A percentile compares a stretch with the other conserved stretches of the same genome.
Conservation (phyloP, 75 land plant species). For the Adiantum capillusveneris region DNA sequence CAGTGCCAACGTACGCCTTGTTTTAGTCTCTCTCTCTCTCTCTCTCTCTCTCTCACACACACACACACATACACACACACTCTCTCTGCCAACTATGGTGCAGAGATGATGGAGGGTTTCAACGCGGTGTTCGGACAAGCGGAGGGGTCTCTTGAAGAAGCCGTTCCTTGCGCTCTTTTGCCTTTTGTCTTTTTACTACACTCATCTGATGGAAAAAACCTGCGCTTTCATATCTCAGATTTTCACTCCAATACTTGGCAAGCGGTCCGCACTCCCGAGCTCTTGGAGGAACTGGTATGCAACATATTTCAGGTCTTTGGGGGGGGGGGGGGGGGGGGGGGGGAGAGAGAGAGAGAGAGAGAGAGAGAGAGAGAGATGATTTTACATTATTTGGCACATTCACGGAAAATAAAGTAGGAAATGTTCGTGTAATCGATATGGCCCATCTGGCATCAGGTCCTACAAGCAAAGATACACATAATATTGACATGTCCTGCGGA, state of each 20-base stretch:
- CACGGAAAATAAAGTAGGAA: too few relatives aligned
- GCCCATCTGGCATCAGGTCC: too few relatives aligned
- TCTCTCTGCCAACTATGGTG: too few relatives aligned
- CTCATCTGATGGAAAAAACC: constrained; percentile 23
- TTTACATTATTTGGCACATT: neutral
- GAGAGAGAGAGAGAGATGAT: neutral
- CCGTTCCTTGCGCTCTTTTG: constrained; percentile 6
- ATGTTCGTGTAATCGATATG: too few relatives aligned
- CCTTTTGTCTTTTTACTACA: constrained; percentile 42
- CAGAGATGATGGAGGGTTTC: constrained; percentile 25
- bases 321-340: too few relatives aligned
- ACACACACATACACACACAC: too few relatives aligned
- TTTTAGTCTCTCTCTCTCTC: too few relatives aligned
- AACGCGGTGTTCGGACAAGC: constrained; percentile 50
- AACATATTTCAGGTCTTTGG: too few relatives aligned
- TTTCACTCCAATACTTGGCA: constrained; percentile 63
- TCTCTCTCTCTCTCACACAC: too few relatives aligned
- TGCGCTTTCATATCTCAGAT: constrained; percentile 37
- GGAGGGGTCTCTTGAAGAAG: constrained; percentile 20
- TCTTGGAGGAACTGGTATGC: constrained; percentile 62
- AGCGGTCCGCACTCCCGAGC: constrained; percentile 23
- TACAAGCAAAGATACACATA: too few relatives aligned
- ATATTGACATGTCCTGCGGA: too few relatives aligned
- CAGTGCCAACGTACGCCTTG: too few relatives aligned
- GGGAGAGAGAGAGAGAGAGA: neutral